Evolutionary conservation across 1,284 basidiomycete species (phyloP).

Genomic region (Ustilago crameri): DNA sequence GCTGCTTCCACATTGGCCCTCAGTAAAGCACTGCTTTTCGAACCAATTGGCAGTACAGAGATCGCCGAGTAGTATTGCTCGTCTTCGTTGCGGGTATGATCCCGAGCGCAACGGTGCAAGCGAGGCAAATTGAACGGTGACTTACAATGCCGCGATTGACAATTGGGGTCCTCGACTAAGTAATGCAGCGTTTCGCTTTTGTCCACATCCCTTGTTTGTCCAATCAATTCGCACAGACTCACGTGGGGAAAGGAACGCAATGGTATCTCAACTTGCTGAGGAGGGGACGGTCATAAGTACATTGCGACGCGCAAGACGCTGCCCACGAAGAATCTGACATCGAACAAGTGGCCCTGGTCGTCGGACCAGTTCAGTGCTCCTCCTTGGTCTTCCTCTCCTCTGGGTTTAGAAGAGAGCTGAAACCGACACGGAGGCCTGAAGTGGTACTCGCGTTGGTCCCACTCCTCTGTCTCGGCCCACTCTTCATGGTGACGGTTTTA

Average conservation of each 20-base stretch:
- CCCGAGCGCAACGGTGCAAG: no score
- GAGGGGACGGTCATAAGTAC: background rate
- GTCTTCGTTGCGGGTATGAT: no score
- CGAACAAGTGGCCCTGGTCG: background rate
- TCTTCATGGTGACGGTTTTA: constrained; percentile 36
- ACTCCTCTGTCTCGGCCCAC: constrained; percentile 25
- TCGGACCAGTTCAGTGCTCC: constrained; percentile 9
- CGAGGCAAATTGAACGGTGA: background rate
- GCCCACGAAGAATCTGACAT: background rate
- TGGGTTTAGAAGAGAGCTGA: constrained; percentile 41
- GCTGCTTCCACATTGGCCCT: no score
- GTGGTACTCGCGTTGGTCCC: constrained; percentile 30
- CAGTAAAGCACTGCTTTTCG: no score
- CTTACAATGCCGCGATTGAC: background rate
- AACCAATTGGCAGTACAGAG: no score
- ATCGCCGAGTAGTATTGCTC: no score
- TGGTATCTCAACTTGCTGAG: constrained; percentile 3
- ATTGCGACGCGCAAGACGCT: background rate
- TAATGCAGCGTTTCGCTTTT: no score
- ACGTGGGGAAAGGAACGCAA: background rate
- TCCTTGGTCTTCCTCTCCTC: constrained; percentile 22
- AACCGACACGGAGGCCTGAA: constrained; percentile 31
- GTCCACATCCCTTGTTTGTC: no score
- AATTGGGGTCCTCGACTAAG: no score
- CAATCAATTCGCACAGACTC: background rate